Percentiles rank a stretch among this genome's conserved stretches.
These are phyloP conservation scores for Colletotrichum simmondsii DNA, from an alignment of 2,329 filamentous ascomycete species.

Conservation along the genomic window DNA sequence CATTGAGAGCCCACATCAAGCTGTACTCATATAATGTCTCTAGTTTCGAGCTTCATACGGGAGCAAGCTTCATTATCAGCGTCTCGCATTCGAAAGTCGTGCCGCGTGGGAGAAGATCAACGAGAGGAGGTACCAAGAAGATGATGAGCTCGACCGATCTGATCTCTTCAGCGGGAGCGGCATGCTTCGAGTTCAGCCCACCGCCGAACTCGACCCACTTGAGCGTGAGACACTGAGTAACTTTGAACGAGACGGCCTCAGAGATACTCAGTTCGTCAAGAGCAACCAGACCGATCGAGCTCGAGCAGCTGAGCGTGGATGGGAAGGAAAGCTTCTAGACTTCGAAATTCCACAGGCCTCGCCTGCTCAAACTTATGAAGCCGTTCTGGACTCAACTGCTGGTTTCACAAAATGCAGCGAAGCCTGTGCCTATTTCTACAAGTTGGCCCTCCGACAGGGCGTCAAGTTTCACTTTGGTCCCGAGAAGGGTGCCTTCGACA, in stretches of 20 bases:
- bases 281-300: slow-evolving; percentile 33
- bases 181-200: slow-evolving; percentile 42
- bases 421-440: slow-evolving; percentile 37
- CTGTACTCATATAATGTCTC: background rate
- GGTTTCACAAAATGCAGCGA: slow-evolving; percentile 38
- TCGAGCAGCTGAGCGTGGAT: slow-evolving; percentile 36
- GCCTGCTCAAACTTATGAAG: slow-evolving; percentile 33
- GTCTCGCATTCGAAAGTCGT: slow-evolving; percentile 39
- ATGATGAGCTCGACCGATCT: slow-evolving; percentile 3
- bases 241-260: slow-evolving; percentile 39
- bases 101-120: slow-evolving; percentile 38
- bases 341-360: slow-evolving; percentile 37
- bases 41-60: slow-evolving; percentile 41
- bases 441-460: slow-evolving; percentile 38
- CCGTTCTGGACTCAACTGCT: slow-evolving; percentile 38
- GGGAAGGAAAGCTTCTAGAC: slow-evolving; percentile 38
- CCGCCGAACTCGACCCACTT: slow-evolving; percentile 33
- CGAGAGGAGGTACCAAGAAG: background rate
- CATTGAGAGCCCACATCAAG: background rate
- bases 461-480: slow-evolving; percentile 41
- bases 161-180: slow-evolving; percentile 37
- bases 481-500: slow-evolving; percentile 38
- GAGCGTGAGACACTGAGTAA: slow-evolving; percentile 39
- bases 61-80: slow-evolving; percentile 39
- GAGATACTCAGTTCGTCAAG: slow-evolving; percentile 39